A percentile compares a stretch with the other conserved stretches of the same genome.
phyloP scores from a whole-genome alignment of 208 protist species.

The Trypanosoma boissoni region DNA sequence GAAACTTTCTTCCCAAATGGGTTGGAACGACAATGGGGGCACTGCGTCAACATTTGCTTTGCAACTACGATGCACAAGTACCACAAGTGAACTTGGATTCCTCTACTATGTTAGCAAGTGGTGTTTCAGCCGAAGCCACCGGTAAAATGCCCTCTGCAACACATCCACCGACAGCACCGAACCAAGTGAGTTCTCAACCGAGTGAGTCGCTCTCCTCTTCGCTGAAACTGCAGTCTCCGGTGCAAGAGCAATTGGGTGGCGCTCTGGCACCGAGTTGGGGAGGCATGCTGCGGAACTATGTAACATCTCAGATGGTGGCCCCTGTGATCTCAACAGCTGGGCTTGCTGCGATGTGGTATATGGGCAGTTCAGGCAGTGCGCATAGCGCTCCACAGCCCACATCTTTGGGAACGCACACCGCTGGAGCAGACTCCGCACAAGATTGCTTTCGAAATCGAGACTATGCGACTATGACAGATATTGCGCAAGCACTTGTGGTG shows the following conservation, averaged over 20 bases:
- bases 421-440: too few relatives aligned
- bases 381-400: too few relatives aligned
- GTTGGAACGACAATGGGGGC: slow-evolving; percentile 14
- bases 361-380: background rate
- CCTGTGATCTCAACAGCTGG: slow-evolving; percentile 11
- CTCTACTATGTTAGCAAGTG: too few relatives aligned
- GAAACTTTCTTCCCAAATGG: slow-evolving; percentile 47
- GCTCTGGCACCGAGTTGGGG: background rate
- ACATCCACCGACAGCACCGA: too few relatives aligned
- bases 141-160: too few relatives aligned
- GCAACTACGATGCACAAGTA: too few relatives aligned
- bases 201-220: too few relatives aligned
- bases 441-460: too few relatives aligned
- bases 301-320: slow-evolving; percentile 7
- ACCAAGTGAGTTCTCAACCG: too few relatives aligned
- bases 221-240: background rate
- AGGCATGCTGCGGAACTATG: slow-evolving; percentile 5
- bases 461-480: slow-evolving; percentile 14
- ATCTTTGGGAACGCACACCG: too few relatives aligned
- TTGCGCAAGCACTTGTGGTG: slow-evolving; percentile 20
- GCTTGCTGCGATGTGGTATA: slow-evolving; percentile 1
- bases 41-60: slow-evolving; percentile 6
- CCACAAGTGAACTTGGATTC: too few relatives aligned
- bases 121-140: too few relatives aligned
- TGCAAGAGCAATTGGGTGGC: background rate